Conservation (phyloP, 306 rosid species). For the Trifolium dubium region DNA sequence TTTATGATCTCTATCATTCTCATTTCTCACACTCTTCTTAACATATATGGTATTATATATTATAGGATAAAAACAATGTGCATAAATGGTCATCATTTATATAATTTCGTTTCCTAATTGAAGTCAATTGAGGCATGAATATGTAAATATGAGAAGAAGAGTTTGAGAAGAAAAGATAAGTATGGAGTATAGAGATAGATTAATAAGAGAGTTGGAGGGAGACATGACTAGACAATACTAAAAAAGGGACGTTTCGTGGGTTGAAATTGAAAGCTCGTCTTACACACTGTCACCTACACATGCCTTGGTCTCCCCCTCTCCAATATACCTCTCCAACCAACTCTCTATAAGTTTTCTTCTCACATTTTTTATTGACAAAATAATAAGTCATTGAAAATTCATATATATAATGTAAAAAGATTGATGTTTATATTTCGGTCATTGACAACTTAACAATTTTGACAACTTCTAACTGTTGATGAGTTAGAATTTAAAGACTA, state of each 20-base stretch:
- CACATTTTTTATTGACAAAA: neutral
- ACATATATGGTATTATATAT: neutral
- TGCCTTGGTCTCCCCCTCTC: slow-evolving; percentile 1
- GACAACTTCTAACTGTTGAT: no score
- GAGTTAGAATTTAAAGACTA: no score
- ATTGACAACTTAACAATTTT: no score
- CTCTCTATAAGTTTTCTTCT: neutral
- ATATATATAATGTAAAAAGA: no score
- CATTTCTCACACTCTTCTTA: neutral
- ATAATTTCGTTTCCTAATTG: neutral
- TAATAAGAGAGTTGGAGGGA: slow-evolving; percentile 38
- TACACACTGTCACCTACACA: slow-evolving; percentile 6
- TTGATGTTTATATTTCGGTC: no score
- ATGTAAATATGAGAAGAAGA: neutral
- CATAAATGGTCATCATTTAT: neutral
- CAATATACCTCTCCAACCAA: neutral
- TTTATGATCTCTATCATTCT: neutral
- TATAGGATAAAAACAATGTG: neutral
- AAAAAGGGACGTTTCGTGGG: slow-evolving; percentile 1
- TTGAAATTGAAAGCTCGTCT: neutral
- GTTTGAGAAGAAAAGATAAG: neutral
- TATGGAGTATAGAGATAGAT: neutral
- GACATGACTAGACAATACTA: slow-evolving; percentile 36
- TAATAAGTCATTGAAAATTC: neutral
- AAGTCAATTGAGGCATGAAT: slow-evolving; percentile 3